Evolutionary conservation across 345 rosid genomes (phyloP).

Genomic region (Excoecaria agallocha): DNA sequence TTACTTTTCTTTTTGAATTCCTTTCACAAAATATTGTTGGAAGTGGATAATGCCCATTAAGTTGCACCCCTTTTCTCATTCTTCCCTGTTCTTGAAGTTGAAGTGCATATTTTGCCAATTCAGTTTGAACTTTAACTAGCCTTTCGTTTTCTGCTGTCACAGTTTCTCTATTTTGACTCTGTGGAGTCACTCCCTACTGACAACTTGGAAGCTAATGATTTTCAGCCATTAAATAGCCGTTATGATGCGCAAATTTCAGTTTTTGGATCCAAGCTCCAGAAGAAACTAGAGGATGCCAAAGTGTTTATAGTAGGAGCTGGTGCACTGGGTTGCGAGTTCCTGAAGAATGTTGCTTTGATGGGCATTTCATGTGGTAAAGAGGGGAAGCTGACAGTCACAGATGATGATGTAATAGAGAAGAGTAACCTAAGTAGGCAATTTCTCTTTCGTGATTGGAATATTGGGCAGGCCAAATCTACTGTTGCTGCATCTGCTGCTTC

Average conservation of each 20-base stretch:
- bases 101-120: background rate
- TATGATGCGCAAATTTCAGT: constrained; percentile 99
- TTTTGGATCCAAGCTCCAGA: constrained; percentile 88
- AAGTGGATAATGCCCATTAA: background rate
- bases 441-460: constrained; percentile 98
- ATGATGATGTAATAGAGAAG: constrained; percentile 98
- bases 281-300: constrained; percentile 85
- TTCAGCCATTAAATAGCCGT: constrained; percentile 70
- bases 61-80: background rate
- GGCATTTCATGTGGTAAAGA: constrained; percentile 82
- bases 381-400: constrained; percentile 92
- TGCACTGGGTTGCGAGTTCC: constrained; percentile 96
- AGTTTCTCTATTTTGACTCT: constrained; percentile 97
- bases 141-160: constrained; percentile 24
- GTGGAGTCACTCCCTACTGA: constrained; percentile 86
- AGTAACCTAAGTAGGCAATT: constrained; percentile 99
- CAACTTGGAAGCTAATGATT: constrained; percentile 64
- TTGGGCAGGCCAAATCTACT: constrained; percentile 98
- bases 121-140: constrained; percentile 16
- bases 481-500: constrained; percentile 96
- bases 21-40: background rate
- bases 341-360: constrained; percentile 92
- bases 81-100: background rate
- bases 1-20: background rate
- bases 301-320: constrained; percentile 92